Evolutionary conservation across 768 basidiomycete species (phyloP), one percentile per base, ranked within the genome.

Genomic region (Pleurotus tuber-regium): DNA sequence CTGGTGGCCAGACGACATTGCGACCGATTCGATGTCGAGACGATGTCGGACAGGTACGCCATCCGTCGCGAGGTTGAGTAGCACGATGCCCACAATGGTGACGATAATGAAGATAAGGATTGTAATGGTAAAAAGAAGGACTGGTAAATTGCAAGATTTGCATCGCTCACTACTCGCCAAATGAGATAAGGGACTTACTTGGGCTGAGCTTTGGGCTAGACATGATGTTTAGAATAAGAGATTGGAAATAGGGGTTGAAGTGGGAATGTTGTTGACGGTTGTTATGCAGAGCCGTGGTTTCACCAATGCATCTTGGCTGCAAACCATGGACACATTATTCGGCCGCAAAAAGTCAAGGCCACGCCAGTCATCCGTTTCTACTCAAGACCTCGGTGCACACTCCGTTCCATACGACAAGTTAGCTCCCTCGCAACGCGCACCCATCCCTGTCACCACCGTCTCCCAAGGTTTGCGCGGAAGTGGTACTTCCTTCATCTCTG

Each of bases 381-480:
- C 59, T 48, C 77, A 79, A 57, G 85, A 87, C 61, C 73, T 89
- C 50, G 72, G 72, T 58, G 84, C 84, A 64, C 70, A 75, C 47
- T 86, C 86, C 9, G 75, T 89, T 42, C 88, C 87, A 18, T 89
- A 89, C 63, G 86, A 89, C 71, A 80, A 75, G 63, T 73, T 86
- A 29, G 74, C 73, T 18, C 68, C 79, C n/a, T 70, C 78, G 30
- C 68, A 76, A 28, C 78, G 79, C 48, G 79, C 85, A 41, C 87
- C 87, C 21, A 59, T 84, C 31, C 67, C 86, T 31, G 80, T 81
- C 43, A 71, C 67, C 19, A 80, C 80, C 6, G 66, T 79, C 44
- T 79, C 73, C 28, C 83, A 85, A 61, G 80, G 76, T 36, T 65
- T 82, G 29, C 74, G 76, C 63, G 78, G 76, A 12, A 41, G 49